phyloP scores from a whole-genome alignment of 208 protist species.

The Wallacemonas sp. region DNA sequence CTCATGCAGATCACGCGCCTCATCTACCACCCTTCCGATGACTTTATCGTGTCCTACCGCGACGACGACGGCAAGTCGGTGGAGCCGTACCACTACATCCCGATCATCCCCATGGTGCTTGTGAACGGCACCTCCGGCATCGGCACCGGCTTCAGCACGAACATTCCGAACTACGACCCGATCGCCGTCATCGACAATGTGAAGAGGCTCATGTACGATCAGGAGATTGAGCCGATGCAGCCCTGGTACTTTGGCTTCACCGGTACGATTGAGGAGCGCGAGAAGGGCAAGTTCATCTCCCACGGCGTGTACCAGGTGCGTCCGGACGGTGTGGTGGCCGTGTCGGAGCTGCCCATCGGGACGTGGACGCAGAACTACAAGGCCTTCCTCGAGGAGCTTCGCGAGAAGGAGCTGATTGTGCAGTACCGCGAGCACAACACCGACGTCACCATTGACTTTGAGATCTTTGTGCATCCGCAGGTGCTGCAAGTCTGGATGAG shows the following conservation, averaged over 20 bases:
- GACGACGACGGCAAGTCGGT: constrained; percentile 99
- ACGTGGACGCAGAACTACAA: constrained; percentile 97
- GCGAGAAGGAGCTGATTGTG: constrained; percentile 88
- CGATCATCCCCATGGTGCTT: constrained; percentile 99
- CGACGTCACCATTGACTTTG: constrained; percentile 96
- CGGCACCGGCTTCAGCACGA: constrained; percentile 99
- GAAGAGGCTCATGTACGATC: constrained; percentile 77
- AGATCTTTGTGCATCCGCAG: constrained; percentile 90
- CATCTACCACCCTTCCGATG: constrained; percentile 98
- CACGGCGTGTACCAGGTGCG: constrained; percentile 65
- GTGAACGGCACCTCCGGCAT: constrained; percentile 99
- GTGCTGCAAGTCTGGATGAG: constrained; percentile 74
- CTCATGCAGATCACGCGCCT: constrained; percentile 94
- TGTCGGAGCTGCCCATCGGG: constrained; percentile 97
- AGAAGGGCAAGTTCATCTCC: constrained; percentile 83
- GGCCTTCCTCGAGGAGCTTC: constrained; percentile 93
- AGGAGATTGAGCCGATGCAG: constrained; percentile 76
- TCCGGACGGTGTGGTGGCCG: constrained; percentile 86
- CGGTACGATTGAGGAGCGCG: constrained; percentile 84
- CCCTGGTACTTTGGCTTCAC: constrained; percentile 99
- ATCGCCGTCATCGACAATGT: constrained; percentile 95
- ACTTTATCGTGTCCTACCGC: constrained; percentile 97
- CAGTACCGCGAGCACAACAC: constrained; percentile 98
- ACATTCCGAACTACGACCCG: constrained; percentile 99
- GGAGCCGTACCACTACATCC: constrained; percentile 99